Base-by-base conservation (phyloP, 768 basidiomycete genomes). In the Chlorophyllum brunneum region DNA sequence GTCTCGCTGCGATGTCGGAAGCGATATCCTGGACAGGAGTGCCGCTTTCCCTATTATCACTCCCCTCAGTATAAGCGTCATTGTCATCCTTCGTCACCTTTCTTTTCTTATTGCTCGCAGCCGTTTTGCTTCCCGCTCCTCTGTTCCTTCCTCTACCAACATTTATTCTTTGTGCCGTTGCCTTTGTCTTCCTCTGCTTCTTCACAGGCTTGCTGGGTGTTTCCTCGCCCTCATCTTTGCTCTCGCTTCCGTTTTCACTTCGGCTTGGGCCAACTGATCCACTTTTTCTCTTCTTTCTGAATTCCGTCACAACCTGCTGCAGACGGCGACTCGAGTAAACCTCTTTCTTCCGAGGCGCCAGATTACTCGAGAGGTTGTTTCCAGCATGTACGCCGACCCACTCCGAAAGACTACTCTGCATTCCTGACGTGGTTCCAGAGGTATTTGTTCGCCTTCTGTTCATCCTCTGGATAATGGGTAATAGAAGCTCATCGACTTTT, bases 391-490 rank as follows among this genome's bases (percentile, higher is more conserved):
- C 70, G 58, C 88, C 88, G 61, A 97, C 81, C 69, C 85, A 95
- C 0, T 79, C 76, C 48, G 80, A 81, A 30, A 98, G 70, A 44
- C 82, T 88, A 8, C 84, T 81, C 64, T 98, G 94, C 59, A 77
- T 83, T 66, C 89, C 93, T 42, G 82, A 54, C 1, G 83, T 78
- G 38, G 79, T 81, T 3, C 73, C 76, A 80, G 88, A 59, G 43
- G n/a, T 57, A 13, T 56, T 13, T 38, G 51, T 46, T 26, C 22
- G 16, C 29, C 92, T 86, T 61, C 86, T 86, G 56, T 82, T 86
- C 75, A 95, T 87, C 60, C 82, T 88, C 59, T 89, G 92, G 38
- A 98, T 89, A 60, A 97, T 92, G 13, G 95, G 95, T 39, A 92
- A 70, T n/a, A 98, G 71, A 24, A 93, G 76, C 44, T 95, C 92